A percentile compares a stretch with the other conserved stretches of the same genome.
Evolutionary conservation across 306 rosid species (phyloP).

Genomic region (Begonia masoniana): DNA sequence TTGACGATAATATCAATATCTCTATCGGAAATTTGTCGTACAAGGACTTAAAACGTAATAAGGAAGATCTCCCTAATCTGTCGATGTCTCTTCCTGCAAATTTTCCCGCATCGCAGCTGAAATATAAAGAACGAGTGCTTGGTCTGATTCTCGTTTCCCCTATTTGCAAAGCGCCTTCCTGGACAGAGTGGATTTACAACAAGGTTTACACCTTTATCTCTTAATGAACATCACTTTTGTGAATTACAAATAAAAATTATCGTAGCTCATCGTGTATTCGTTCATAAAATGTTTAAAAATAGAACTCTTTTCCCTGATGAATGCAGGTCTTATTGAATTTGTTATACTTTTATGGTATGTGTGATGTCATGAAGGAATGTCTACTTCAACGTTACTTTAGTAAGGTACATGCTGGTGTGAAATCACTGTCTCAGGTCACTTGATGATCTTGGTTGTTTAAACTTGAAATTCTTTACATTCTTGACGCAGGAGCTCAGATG

Average conservation of each 20-base stretch:
- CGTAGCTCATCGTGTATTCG: neutral
- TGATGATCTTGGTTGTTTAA: too few relatives aligned
- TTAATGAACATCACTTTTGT: neutral
- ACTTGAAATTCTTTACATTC: too few relatives aligned
- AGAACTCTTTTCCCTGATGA: too few relatives aligned
- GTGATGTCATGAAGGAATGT: constrained; percentile 69
- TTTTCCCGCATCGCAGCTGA: constrained; percentile 40
- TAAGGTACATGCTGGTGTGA: constrained; percentile 32
- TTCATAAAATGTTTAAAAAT: neutral
- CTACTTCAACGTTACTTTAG: constrained; percentile 82
- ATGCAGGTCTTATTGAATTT: constrained; percentile 54
- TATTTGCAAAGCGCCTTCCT: constrained; percentile 62
- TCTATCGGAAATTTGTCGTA: too few relatives aligned
- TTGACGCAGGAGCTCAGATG: constrained; percentile 55
- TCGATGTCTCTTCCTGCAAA: too few relatives aligned
- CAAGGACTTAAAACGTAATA: too few relatives aligned
- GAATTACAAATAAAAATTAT: neutral
- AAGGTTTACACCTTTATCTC: constrained; percentile 28
- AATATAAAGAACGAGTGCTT: constrained; percentile 58
- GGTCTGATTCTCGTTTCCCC: constrained; percentile 85
- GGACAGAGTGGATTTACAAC: constrained; percentile 87
- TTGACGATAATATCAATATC: too few relatives aligned
- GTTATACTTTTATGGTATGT: constrained; percentile 34
- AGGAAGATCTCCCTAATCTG: too few relatives aligned
- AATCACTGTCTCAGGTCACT: too few relatives aligned